Percentiles rank a stretch among this genome's conserved stretches.
Evolutionary conservation across 2,329 filamentous ascomycete species (phyloP).

Genomic region (Colletotrichum nymphaeae): DNA sequence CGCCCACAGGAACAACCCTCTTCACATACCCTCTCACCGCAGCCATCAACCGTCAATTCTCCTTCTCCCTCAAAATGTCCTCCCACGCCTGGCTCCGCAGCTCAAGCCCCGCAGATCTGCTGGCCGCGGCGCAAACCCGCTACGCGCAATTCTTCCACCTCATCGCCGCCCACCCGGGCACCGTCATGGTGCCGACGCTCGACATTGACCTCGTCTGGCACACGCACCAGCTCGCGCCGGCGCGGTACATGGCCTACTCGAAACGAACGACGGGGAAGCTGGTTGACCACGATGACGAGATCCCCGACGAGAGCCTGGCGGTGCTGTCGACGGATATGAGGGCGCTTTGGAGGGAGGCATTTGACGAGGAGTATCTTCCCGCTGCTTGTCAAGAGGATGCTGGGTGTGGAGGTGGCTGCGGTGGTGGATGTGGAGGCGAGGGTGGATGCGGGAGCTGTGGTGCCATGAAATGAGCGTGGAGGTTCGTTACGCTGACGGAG

Average conservation of each 20-base stretch:
- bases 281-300: slow-evolving; percentile 53
- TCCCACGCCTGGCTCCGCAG: slow-evolving; percentile 51
- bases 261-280: slow-evolving; percentile 39
- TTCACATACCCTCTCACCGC: slow-evolving; percentile 40
- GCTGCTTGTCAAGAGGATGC: slow-evolving; percentile 3
- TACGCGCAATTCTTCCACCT: slow-evolving; percentile 53
- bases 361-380: slow-evolving; percentile 47
- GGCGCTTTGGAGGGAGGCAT: slow-evolving; percentile 43
- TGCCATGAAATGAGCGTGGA: slow-evolving; percentile 20
- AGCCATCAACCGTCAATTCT: slow-evolving; percentile 49
- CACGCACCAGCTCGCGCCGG: slow-evolving; percentile 52
- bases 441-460: slow-evolving; percentile 27
- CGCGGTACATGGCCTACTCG: slow-evolving; percentile 40
- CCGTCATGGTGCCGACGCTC: slow-evolving; percentile 51
- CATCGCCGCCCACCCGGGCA: slow-evolving; percentile 42
- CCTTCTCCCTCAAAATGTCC: slow-evolving; percentile 55
- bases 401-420: slow-evolving; percentile 27
- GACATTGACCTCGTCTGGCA: slow-evolving; percentile 58
- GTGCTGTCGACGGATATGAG: slow-evolving; percentile 44
- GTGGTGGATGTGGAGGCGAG: slow-evolving; percentile 23
- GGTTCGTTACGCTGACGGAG: accelerated
- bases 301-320: slow-evolving; percentile 41
- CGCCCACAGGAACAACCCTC: slow-evolving; percentile 1
- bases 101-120: slow-evolving; percentile 39
- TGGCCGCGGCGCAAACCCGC: slow-evolving; percentile 47